Base-by-base conservation (phyloP, 2,329 filamentous ascomycete species). In the Cryphonectria nitschkei region DNA sequence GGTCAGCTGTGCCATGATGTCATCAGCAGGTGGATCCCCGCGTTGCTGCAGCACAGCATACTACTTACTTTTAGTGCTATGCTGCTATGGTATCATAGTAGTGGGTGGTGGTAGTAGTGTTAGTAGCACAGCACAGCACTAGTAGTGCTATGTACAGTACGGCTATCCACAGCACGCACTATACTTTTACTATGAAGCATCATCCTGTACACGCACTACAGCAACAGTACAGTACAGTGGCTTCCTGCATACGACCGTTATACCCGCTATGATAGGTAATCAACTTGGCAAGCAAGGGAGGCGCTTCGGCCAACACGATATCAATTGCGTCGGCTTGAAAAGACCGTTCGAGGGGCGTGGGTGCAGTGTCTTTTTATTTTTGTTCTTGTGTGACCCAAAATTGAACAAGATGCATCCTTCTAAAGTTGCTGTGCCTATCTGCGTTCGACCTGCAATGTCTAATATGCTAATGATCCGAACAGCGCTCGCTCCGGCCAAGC, bases 1-100 rank as follows among this genome's bases (percentile, higher is more conserved):
- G 68, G 58, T 39, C 65, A 64, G 60, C 64, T 65, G 70, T 56
- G 50, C 68, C 19, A 72, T 72, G 70, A 72, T 68, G 70, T 72
- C 70, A 72, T 69, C 26, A 46, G 22, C 26, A 26, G 34, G 43
- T 43, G 46, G 67, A 29, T 9, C 62, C 11, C 14, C n/a, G 8
- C 34, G 67, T 43, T 39, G 8, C 39, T 41, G 39, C 50, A 58
- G 37, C 37, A 39, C 19, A n/a, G n/a, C 4, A 60, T 60, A 32
- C 19, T 14, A 39, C 13, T 5, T 56, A 41, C 32, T 66, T 29
- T 34, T 34, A 60, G 58, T 39, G 37, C 32, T 32, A 34, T 29
- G 26, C 26, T 58, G 54, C n/a, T 8, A 14, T 29, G 56, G 56
- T 62, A 41, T 32, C 37, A 41, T 41, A 58, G 54, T 19, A 19